Base-by-base conservation (phyloP, 768 basidiomycete species). In the Chalciporus pseudorubinellus region DNA sequence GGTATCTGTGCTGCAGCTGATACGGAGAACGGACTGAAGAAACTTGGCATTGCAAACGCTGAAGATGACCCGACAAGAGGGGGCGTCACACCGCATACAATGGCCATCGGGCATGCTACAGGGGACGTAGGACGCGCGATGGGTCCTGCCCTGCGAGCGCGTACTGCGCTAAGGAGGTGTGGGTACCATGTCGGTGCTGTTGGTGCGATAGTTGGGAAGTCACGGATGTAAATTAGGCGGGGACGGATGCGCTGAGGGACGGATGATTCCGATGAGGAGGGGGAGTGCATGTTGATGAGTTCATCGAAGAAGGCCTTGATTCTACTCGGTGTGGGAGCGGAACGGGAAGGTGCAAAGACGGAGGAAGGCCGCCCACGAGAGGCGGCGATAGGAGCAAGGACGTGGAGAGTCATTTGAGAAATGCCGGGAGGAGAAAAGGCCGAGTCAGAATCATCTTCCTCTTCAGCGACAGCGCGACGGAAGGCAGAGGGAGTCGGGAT, bases 31-130 rank as follows among this genome's bases (percentile, higher is more conserved):
- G n/a, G n/a, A n/a, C 50, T 57, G 4, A 50, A 5, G 26, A 39
- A 53, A 48, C 59, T 24, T 31, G 57, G 13, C 4, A 29, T 2
- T 56, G 13, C 48, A 53, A 11, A 20, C 38, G 33, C 24, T 60
- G 69, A 43, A 59, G 63, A 57, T 10, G 80, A 72, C n/a, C 80
- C 77, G 13, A 81, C 71, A n/a, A 92, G 70, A 4, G 89, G 72
- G 22, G 93, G 92, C 1, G 87, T 85, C 61, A 91, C 83, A n/a
- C 92, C 92, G 60, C 95, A 89, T 16, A 97, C 76, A 42, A 97
- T 91, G 8, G 85, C 82, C 59, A 86, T 89, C 3, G 92, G 90
- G 62, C 82, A 82, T 31, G 69, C 57, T 12, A 84, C 78, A 1
- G 83, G 78, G n/a, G 82, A 80, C 6, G 81, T 75, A 11, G 83